Percentiles rank a stretch among this genome's conserved stretches.
Evolutionary conservation across 106 monocot genomes (phyloP).

Genomic region (Dendrobium nobile): DNA sequence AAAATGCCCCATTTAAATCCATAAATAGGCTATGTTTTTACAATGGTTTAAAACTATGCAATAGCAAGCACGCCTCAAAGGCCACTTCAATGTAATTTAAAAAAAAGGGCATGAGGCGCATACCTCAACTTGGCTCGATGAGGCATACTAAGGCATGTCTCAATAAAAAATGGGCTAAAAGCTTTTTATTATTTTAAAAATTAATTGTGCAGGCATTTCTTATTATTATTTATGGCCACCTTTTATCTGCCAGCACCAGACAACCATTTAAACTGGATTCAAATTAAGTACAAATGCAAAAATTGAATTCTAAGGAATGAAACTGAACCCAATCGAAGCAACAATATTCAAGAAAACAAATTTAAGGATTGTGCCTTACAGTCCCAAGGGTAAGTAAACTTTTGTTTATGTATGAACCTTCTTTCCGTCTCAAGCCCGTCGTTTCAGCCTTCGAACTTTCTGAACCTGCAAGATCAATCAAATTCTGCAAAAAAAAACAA

Average conservation of each 20-base stretch:
- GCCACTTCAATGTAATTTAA: too few species aligned
- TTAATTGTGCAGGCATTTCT: too few species aligned
- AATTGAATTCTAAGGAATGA: background rate
- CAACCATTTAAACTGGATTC: background rate
- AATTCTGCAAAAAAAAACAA: constrained; percentile 45
- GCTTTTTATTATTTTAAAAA: too few species aligned
- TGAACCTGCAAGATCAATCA: constrained; percentile 97
- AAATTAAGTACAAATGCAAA: background rate
- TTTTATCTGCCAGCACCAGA: background rate
- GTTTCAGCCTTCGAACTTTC: constrained; percentile 99
- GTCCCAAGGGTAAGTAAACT: constrained; percentile 97
- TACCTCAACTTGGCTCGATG: too few species aligned
- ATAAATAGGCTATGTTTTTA: too few species aligned
- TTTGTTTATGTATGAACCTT: constrained; percentile 98
- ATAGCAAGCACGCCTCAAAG: too few species aligned
- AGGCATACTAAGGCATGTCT: too few species aligned
- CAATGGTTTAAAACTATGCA: too few species aligned
- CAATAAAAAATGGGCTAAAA: too few species aligned
- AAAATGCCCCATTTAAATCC: too few species aligned
- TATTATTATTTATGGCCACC: too few species aligned
- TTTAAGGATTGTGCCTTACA: constrained; percentile 35
- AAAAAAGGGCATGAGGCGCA: too few species aligned
- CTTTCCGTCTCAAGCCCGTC: constrained; percentile 85
- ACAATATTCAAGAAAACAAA: background rate
- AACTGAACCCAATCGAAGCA: background rate